Percentiles rank a stretch among this genome's conserved stretches.
Evolutionary conservation across 2,329 filamentous ascomycete genomes (phyloP).

Genomic region (Colletotrichum lupini): DNA sequence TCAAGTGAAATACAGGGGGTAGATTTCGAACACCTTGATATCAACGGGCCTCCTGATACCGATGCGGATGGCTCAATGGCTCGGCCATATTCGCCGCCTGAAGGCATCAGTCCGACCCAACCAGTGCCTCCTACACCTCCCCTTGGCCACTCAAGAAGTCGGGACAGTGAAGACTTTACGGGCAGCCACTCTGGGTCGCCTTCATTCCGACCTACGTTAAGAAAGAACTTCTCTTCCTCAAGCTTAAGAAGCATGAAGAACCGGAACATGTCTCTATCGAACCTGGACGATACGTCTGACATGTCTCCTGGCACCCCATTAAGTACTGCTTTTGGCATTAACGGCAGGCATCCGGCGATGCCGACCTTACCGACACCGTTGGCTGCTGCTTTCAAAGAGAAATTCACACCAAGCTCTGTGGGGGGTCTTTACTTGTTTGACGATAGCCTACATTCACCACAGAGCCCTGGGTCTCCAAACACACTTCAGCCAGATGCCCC

Average conservation of each 20-base stretch:
- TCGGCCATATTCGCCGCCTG: conserved; percentile 28
- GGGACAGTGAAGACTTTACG: conserved; percentile 50
- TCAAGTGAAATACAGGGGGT: neutral
- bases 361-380: conserved; percentile 77
- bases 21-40: conserved; percentile 1
- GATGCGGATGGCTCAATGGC: neutral
- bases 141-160: conserved; percentile 42
- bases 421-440: conserved; percentile 87
- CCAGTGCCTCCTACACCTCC: conserved; percentile 39
- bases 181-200: conserved; percentile 64
- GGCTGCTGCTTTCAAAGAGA: conserved; percentile 69
- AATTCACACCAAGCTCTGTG: conserved; percentile 65
- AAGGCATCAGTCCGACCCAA: conserved; percentile 36
- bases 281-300: conserved; percentile 71
- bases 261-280: conserved; percentile 77
- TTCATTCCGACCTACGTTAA: conserved; percentile 59
- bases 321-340: conserved; percentile 71
- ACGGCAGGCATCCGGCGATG: conserved; percentile 61
- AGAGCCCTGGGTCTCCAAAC: conserved; percentile 73
- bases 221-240: conserved; percentile 78
- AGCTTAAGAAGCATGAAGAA: conserved; percentile 78
- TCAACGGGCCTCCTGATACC: neutral
- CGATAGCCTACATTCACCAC: conserved; percentile 78
- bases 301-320: conserved; percentile 80
- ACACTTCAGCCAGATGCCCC: conserved; percentile 73